Conservation (phyloP, 768 basidiomycete species). For the Cytidiella melzeri region DNA sequence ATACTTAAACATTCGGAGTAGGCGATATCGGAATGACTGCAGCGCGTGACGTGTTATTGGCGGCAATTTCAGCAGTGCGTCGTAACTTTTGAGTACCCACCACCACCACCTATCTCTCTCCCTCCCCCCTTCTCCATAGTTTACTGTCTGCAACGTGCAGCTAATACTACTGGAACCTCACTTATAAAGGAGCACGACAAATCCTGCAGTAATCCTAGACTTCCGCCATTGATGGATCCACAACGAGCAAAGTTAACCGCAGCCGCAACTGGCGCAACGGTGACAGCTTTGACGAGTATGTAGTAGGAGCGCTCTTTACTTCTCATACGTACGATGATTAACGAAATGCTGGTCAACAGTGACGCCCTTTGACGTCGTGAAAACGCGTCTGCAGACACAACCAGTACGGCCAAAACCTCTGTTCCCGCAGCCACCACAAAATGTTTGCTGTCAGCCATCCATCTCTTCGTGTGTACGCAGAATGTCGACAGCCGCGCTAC, state of each 20-base stretch:
- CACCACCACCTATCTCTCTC: too few species aligned
- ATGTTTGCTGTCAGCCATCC: conserved; percentile 66
- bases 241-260: conserved; percentile 77
- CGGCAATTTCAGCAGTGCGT: too few species aligned
- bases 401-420: conserved; percentile 39
- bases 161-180: too few species aligned
- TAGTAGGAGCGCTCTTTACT: conserved; percentile 3
- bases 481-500: conserved; percentile 65
- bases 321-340: conserved; percentile 9
- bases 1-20: too few species aligned
- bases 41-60: too few species aligned
- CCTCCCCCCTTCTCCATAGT: too few species aligned
- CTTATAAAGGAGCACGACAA: too few species aligned
- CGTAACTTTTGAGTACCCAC: too few species aligned
- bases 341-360: conserved; percentile 47
- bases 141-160: too few species aligned
- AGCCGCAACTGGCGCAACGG: conserved; percentile 69
- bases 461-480: conserved; percentile 56
- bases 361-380: conserved; percentile 99
- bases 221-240: conserved; percentile 51
- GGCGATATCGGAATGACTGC: too few species aligned
- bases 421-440: conserved; percentile 46
- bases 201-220: not conserved
- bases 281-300: conserved; percentile 81
- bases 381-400: conserved; percentile 94